These are phyloP conservation scores for Pythium grandisporangium DNA, from an alignment of 352 stramenopile genomes.

Conservation along the genomic window DNA sequence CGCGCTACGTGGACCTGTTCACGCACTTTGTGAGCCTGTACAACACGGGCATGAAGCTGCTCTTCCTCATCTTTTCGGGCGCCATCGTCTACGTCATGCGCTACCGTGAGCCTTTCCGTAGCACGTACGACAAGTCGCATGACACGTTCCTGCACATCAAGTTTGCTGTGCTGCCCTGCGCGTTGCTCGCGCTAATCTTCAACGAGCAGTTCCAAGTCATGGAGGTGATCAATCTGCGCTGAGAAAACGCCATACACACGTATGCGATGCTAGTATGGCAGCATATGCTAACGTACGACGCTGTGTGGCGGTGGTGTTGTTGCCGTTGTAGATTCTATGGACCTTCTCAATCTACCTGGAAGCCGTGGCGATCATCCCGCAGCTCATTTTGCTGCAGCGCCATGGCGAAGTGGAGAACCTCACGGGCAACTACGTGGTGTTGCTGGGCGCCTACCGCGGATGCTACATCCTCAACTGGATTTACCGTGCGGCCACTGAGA, in stretches of 20 bases:
- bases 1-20: slow-evolving; percentile 98
- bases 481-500: slow-evolving; percentile 94
- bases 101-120: slow-evolving; percentile 93
- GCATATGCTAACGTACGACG: too few species aligned
- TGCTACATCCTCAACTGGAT: slow-evolving; percentile 99
- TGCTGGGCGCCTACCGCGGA: slow-evolving; percentile 96
- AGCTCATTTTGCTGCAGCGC: slow-evolving; percentile 98
- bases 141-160: slow-evolving; percentile 98
- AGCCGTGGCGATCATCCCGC: slow-evolving; percentile 97
- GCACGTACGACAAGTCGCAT: slow-evolving; percentile 98
- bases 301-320: background rate
- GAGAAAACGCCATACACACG: background rate
- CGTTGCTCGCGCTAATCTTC: slow-evolving; percentile 93
- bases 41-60: slow-evolving; percentile 99
- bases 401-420: slow-evolving; percentile 98
- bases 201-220: slow-evolving; percentile 90
- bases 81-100: slow-evolving; percentile 98
- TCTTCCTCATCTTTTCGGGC: slow-evolving; percentile 96
- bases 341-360: slow-evolving; percentile 99
- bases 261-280: background rate
- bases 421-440: slow-evolving; percentile 98
- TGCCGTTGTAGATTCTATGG: slow-evolving; percentile 87
- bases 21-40: slow-evolving; percentile 94
- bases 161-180: slow-evolving; percentile 95
- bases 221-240: slow-evolving; percentile 25